Evolutionary conservation across 139 green algal species (phyloP), one percentile per base, ranked within the genome.

Genomic region (Coelastrella sp.): DNA sequence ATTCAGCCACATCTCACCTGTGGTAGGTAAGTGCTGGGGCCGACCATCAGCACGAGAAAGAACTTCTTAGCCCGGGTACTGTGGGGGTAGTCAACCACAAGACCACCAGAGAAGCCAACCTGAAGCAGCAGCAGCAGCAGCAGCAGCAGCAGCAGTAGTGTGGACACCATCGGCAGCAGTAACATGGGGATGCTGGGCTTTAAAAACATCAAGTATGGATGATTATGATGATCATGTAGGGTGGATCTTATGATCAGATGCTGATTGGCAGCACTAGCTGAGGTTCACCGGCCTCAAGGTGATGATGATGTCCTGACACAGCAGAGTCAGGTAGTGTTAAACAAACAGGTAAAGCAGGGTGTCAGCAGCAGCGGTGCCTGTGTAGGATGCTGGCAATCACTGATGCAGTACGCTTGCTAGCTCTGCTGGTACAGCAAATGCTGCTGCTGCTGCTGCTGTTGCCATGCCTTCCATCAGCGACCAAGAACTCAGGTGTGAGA

Each of bases 41-140:
- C 97, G 92, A 98, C 97, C 96, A 99, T 99, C 35, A 99, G 94
- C 80, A 98, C 96, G 82, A 99, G 91, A 86, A 98, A 99, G 92
- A 99, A 98, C 93, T 99, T 99, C 81, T 99, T 99, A 59, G 98
- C 98, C 9, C 95, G 93, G 0, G 98, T 99, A 61, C 89, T 96
- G 94, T 99, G 95, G 0, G 98, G 98, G 92, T 97, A 99, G 92
- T 99, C 98, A 27, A 99, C 96, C 9, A 99, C 97, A 25, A 99
- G 92, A 11, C 98, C 98, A 11, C 98, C 98, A 70, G 92, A 95
- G 93, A 99, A 99, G 35, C 98, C 98, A 3, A 95, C 97, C 83
- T 93, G 92, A 88, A 22, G 20, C 61, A 57, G 11, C 66, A 88
- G 61, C 60, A 87, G 80, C 61, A 87, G 61, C 15, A 61, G 74